These are phyloP conservation scores for Rhamnella rubrinervis DNA, from an alignment of 331 rosid genomes.

Conservation along the genomic window DNA sequence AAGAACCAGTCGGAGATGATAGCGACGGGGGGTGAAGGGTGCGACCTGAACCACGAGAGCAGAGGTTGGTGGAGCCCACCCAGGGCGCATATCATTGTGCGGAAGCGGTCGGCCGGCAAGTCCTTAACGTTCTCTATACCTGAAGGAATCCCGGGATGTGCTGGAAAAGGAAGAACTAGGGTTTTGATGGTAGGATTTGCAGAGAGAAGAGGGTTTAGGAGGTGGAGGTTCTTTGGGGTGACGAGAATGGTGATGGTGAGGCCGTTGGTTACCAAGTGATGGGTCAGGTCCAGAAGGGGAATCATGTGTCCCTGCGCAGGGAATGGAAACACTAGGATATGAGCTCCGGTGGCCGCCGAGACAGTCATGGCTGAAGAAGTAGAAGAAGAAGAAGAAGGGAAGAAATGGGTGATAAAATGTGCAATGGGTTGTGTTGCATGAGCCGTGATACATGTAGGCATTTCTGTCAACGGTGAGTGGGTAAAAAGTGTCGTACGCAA, in stretches of 20 bases:
- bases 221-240: conserved; percentile 40
- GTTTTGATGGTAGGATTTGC: conserved; percentile 30
- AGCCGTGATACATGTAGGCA: too few relatives aligned
- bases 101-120: conserved; percentile 7
- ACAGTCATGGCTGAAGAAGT: too few relatives aligned
- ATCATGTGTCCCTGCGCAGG: conserved; percentile 54
- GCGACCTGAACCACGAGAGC: conserved; percentile 34
- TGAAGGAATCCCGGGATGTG: conserved; percentile 39
- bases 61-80: conserved; percentile 20
- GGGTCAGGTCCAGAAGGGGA: conserved; percentile 41
- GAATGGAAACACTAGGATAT: conserved; percentile 36
- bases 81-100: conserved; percentile 19
- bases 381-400: not conserved
- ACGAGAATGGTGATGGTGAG: conserved; percentile 47
- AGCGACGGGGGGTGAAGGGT: conserved; percentile 32
- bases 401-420: too few relatives aligned
- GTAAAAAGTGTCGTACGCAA: too few relatives aligned
- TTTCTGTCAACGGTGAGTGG: too few relatives aligned
- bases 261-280: conserved; percentile 18
- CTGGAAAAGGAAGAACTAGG: conserved; percentile 38
- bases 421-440: too few relatives aligned
- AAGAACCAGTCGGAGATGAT: conserved; percentile 38
- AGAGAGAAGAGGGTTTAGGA: conserved; percentile 39
- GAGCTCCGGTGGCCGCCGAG: not conserved
- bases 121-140: conserved; percentile 40